phyloP scores from a whole-genome alignment of 257 asterid genomes.

The Forsythia suspensa region DNA sequence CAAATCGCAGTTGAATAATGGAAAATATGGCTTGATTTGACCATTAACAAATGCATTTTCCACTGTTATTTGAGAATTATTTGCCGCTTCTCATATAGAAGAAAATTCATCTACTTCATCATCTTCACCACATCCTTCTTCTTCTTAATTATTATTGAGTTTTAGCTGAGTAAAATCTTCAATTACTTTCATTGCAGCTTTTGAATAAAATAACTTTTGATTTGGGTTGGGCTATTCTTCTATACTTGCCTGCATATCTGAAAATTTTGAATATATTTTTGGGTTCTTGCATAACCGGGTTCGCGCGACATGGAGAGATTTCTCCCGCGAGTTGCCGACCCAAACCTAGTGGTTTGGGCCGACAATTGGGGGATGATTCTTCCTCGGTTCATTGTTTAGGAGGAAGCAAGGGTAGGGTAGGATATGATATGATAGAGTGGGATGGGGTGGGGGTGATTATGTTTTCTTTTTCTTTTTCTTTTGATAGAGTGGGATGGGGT shows the following conservation, averaged over 20 bases:
- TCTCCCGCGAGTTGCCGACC: too few species aligned
- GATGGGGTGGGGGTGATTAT: too few species aligned
- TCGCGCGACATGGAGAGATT: too few species aligned
- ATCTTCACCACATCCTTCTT: not conserved
- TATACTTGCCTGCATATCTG: slow-evolving; percentile 21
- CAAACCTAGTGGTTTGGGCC: too few species aligned
- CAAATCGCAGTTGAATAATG: slow-evolving; percentile 46
- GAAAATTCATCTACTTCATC: slow-evolving; percentile 46
- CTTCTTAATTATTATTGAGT: slow-evolving; percentile 1
- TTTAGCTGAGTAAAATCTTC: slow-evolving; percentile 19
- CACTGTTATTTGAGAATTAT: slow-evolving; percentile 40
- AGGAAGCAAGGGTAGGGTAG: too few species aligned
- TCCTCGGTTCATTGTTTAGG: too few species aligned
- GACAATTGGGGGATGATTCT: too few species aligned
- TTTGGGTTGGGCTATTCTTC: slow-evolving; percentile 18
- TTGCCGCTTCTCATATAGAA: slow-evolving; percentile 34
- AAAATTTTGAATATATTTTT: not conserved
- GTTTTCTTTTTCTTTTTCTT: too few species aligned
- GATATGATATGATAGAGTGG: too few species aligned
- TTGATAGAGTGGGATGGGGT: too few species aligned
- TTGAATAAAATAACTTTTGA: slow-evolving; percentile 10
- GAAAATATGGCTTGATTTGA: slow-evolving; percentile 53
- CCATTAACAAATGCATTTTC: slow-evolving; percentile 58
- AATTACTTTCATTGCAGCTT: slow-evolving; percentile 16
- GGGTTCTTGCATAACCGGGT: too few species aligned